Evolutionary conservation across 768 basidiomycete species (phyloP), one percentile per base, ranked within the genome.

Genomic region (Auriscalpium vulgare): DNA sequence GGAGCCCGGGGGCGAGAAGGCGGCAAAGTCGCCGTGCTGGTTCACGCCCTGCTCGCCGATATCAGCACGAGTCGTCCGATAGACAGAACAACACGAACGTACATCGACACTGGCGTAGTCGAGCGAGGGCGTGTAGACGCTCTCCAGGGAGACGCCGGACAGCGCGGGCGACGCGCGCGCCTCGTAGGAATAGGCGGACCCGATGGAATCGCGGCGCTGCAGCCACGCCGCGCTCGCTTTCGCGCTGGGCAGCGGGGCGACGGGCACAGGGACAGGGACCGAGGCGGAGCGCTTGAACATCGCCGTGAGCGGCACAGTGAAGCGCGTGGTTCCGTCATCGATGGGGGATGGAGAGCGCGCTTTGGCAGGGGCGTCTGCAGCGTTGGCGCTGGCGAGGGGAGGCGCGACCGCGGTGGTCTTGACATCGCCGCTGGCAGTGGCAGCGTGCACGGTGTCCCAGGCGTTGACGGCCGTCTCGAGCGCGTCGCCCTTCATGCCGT

Each of bases 271-370:
- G 29, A 29, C 53, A 45, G 59, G 56, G 11, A 43, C 79, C 38
- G 85, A 85, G 4, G 79, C 71, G 10, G 82, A 81, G 52, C 85
- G 83, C 66, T 76, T 84, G 72, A 79, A 82, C 81, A 84, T 80
- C 51, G 82, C 75, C 4, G 83, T 82, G 34, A 85, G 76, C 3
- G 83, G 78, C 23, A 81, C 71, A 40, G 67, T 67, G 67, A 79
- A 74, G 46, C 76, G 69, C 4, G 62, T 38, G 29, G 29, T 2
- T 29, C 29, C 29, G 34, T 53, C 37, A 45, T 66, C 67, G 11
- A 48, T 51, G n/a, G 60, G 50, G 44, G 63, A 62, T 45, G 37
- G 44, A 7, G 59, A 55, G 13, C 56, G 62, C 48, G 62, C 49
- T 21, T 56, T 55, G 38, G 23, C 23, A 29, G 51, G 8, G 35